These are phyloP conservation scores for Sanguinoderma infundibulare DNA, from an alignment of 1,284 basidiomycete genomes.

Conservation along the genomic window DNA sequence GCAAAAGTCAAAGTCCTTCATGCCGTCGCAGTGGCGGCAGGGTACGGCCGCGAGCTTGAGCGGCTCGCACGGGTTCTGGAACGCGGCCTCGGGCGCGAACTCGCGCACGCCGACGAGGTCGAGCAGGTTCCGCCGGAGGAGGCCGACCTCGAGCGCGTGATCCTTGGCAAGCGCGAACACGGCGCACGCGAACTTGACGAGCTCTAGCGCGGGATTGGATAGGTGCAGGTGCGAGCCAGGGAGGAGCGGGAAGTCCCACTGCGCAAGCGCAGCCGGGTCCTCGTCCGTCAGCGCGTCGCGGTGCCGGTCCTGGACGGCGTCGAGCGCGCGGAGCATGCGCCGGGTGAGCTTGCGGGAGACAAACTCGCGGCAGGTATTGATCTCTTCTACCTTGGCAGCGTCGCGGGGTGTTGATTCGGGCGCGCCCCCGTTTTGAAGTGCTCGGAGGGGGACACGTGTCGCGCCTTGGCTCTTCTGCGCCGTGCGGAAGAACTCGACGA, in stretches of 20 bases:
- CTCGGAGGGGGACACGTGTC: slow-evolving; percentile 74
- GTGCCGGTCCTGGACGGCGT: slow-evolving; percentile 69
- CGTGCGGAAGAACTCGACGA: slow-evolving; percentile 84
- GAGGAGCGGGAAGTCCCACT: slow-evolving; percentile 83
- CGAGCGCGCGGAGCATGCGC: slow-evolving; percentile 77
- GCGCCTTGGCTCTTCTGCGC: slow-evolving; percentile 67
- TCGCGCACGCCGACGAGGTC: slow-evolving; percentile 90
- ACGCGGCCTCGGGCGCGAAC: slow-evolving; percentile 84
- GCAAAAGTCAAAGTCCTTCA: slow-evolving; percentile 94
- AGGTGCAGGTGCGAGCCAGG: slow-evolving; percentile 86
- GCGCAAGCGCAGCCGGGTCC: slow-evolving; percentile 47
- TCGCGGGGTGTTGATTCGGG: slow-evolving; percentile 73
- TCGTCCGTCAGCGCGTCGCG: slow-evolving; percentile 66
- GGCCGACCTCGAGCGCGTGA: slow-evolving; percentile 83
- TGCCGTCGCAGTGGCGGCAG: slow-evolving; percentile 88
- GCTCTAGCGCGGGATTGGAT: slow-evolving; percentile 85
- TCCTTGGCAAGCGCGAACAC: slow-evolving; percentile 82
- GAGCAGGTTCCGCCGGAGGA: slow-evolving; percentile 89
- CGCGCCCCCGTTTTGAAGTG: slow-evolving; percentile 65
- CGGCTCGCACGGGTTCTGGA: slow-evolving; percentile 93
- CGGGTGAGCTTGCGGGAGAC: slow-evolving; percentile 85
- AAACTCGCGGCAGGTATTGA: slow-evolving; percentile 72
- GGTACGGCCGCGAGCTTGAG: slow-evolving; percentile 89
- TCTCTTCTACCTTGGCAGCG: slow-evolving; percentile 70
- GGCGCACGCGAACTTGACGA: slow-evolving; percentile 89